phyloP scores from a whole-genome alignment of 805 yeast species.

The Saccharomyces kudriavzevii region DNA sequence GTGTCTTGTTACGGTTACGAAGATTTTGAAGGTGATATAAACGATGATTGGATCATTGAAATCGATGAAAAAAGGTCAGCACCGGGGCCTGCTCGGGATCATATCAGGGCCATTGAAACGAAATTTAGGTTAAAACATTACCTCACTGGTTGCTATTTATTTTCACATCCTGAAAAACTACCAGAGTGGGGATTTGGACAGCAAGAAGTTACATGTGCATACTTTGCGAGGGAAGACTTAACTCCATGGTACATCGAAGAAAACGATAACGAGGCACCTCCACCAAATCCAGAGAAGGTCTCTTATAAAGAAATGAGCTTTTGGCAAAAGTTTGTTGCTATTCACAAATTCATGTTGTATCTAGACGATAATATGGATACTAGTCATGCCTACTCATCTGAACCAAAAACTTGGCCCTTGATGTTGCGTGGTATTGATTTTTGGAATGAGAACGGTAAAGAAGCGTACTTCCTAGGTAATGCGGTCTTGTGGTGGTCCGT shows the following conservation, averaged over 20 bases:
- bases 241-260: conserved; percentile 70
- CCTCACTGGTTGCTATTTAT: conserved; percentile 69
- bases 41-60: conserved; percentile 75
- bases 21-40: conserved; percentile 75
- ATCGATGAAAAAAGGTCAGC: conserved; percentile 50
- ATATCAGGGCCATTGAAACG: conserved; percentile 59
- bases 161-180: conserved; percentile 61
- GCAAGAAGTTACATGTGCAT: conserved; percentile 77
- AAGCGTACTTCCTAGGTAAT: conserved; percentile 68
- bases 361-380: conserved; percentile 59
- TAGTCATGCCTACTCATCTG: conserved; percentile 62
- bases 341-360: conserved; percentile 67
- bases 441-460: conserved; percentile 48
- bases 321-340: conserved; percentile 53
- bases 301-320: conserved; percentile 49
- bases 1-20: conserved; percentile 69
- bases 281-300: conserved; percentile 39
- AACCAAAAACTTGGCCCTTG: conserved; percentile 69
- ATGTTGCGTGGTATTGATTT: conserved; percentile 71
- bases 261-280: conserved; percentile 45
- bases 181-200: conserved; percentile 80
- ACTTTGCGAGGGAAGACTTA: conserved; percentile 54
- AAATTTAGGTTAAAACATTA: conserved; percentile 71
- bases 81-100: conserved; percentile 44
- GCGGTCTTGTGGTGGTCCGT: conserved; percentile 73